Conservation (phyloP, 805 yeast genomes). For the Barnettozyma vustinii region DNA sequence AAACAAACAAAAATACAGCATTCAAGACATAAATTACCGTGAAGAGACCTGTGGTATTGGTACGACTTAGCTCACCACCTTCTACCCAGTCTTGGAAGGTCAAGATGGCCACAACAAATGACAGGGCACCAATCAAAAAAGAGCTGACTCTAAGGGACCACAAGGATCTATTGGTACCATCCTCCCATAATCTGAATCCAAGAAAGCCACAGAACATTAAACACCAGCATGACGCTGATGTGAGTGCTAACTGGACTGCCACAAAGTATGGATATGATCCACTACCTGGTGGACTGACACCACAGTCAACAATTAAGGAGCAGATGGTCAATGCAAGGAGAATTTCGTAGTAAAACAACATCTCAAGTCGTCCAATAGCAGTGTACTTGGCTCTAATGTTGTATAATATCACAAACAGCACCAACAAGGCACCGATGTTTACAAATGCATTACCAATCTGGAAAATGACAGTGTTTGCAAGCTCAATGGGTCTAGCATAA, state of each 20-base stretch:
- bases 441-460: constrained; percentile 84
- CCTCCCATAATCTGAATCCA: constrained; percentile 92
- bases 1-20: constrained; percentile 56
- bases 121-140: constrained; percentile 52
- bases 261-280: constrained; percentile 75
- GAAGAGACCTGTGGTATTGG: constrained; percentile 63
- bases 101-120: constrained; percentile 61
- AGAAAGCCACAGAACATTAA: constrained; percentile 70
- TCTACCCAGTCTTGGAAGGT: constrained; percentile 68
- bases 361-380: constrained; percentile 89
- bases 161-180: constrained; percentile 71
- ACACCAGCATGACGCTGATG: constrained; percentile 66
- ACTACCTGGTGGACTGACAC: constrained; percentile 86
- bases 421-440: constrained; percentile 66
- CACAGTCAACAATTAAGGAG: constrained; percentile 81
- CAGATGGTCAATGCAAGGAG: constrained; percentile 53
- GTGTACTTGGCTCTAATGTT: constrained; percentile 82
- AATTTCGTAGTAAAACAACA: constrained; percentile 65
- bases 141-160: constrained; percentile 47
- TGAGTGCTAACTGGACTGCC: constrained; percentile 69
- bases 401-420: constrained; percentile 65
- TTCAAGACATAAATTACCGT: constrained; percentile 67
- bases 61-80: constrained; percentile 36
- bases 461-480: constrained; percentile 89
- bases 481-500: constrained; percentile 77